Conservation (phyloP, 2,329 filamentous ascomycete genomes). For the Talaromyces sp. region DNA sequence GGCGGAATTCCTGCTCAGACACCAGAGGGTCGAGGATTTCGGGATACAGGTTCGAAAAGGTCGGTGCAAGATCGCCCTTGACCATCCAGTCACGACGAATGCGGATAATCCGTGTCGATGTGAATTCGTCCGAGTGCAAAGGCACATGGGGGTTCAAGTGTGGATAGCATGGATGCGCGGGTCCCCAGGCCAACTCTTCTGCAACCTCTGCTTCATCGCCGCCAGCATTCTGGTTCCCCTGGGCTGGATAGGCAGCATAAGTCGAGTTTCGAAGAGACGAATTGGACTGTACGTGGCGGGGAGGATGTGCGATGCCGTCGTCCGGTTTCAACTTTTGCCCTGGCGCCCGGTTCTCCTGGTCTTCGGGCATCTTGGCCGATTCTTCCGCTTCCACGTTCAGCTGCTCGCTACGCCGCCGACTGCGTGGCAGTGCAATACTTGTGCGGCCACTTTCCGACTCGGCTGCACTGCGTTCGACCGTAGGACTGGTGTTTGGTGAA, state of each 20-base stretch:
- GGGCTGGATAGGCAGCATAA: slow-evolving; percentile 34
- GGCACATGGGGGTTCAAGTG: slow-evolving; percentile 91
- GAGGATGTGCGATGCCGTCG: slow-evolving; percentile 18
- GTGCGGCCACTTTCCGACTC: slow-evolving; percentile 46
- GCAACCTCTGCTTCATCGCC: slow-evolving; percentile 53
- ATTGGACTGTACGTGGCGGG: slow-evolving; percentile 36
- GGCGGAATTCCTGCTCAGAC: slow-evolving; percentile 79
- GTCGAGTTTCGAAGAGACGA: slow-evolving; percentile 37
- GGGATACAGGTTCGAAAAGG: slow-evolving; percentile 91
- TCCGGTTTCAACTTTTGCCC: slow-evolving; percentile 11
- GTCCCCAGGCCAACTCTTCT: slow-evolving; percentile 80
- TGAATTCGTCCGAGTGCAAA: slow-evolving; percentile 66
- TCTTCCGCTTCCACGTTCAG: slow-evolving; percentile 17
- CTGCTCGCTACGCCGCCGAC: slow-evolving; percentile 32
- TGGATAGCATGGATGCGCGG: slow-evolving; percentile 88
- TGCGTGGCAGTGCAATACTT: slow-evolving; percentile 48
- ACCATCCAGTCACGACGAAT: slow-evolving; percentile 89
- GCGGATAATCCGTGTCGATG: slow-evolving; percentile 80
- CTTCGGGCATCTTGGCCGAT: slow-evolving; percentile 22
- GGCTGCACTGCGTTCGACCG: slow-evolving; percentile 44
- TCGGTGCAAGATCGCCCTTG: slow-evolving; percentile 81
- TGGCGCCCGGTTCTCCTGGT: slow-evolving; percentile 16
- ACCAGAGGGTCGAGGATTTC: slow-evolving; percentile 89
- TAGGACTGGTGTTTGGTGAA: slow-evolving; percentile 37
- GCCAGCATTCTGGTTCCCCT: slow-evolving; percentile 23